phyloP scores from a whole-genome alignment of 768 basidiomycete genomes.

The Tulasnella sp. region DNA sequence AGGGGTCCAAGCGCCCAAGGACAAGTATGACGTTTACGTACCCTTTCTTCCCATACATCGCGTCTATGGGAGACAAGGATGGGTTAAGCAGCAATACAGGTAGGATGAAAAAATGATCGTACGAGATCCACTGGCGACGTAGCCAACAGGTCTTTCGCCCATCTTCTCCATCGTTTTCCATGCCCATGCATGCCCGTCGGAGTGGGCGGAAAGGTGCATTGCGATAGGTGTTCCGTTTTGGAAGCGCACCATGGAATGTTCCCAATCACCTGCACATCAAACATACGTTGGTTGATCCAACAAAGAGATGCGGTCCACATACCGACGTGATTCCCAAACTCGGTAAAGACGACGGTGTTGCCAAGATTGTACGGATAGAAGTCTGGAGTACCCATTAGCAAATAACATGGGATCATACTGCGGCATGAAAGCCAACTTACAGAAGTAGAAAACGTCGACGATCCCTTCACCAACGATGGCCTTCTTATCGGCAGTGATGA shows the following conservation, averaged over 20 bases:
- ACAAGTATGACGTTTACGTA: not conserved
- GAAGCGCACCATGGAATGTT: conserved; percentile 16
- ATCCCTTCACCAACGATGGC: not conserved
- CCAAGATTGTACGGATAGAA: conserved; percentile 17
- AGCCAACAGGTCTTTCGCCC: conserved; percentile 13
- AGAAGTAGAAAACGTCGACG: conserved; percentile 14
- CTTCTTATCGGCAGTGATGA: conserved; percentile 10
- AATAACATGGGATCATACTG: not conserved
- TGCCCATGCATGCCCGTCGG: conserved; percentile 12
- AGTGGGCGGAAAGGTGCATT: conserved; percentile 14
- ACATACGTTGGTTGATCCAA: not conserved
- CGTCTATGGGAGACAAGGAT: conserved; percentile 10
- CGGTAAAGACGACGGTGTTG: not conserved
- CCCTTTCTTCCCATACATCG: conserved; percentile 15
- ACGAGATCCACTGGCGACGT: conserved; percentile 17
- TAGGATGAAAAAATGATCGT: not conserved
- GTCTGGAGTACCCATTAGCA: not conserved
- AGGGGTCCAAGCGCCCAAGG: not conserved
- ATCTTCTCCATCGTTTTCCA: conserved; percentile 15
- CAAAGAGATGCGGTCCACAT: not conserved
- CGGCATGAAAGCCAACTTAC: not conserved
- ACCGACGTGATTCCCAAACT: conserved; percentile 14
- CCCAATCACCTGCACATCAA: conserved; percentile 4
- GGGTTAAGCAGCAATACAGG: not conserved
- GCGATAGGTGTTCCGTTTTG: conserved; percentile 12